Evolutionary conservation across 139 green algal species (phyloP).

Genomic region (Micractinium conductrix): DNA sequence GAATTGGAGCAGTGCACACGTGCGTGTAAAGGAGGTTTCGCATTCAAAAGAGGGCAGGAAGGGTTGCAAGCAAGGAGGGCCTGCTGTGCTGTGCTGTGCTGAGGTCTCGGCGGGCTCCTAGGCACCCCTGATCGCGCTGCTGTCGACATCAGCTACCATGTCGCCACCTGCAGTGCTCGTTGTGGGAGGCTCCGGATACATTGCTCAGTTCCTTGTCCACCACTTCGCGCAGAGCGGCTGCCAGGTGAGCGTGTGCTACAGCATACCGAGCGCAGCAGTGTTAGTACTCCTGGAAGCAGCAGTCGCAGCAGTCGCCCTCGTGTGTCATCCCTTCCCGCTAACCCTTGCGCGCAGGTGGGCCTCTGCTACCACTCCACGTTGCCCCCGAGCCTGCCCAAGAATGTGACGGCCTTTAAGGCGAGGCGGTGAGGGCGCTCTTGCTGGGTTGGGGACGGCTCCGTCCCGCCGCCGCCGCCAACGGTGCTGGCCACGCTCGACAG

Average conservation of each 20-base stretch:
- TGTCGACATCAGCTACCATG: no score
- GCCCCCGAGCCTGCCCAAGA: neutral
- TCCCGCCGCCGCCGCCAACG: neutral
- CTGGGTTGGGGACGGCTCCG: neutral
- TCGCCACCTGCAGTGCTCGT: constrained; percentile 37
- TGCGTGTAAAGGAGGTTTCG: no score
- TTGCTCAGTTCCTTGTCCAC: constrained; percentile 62
- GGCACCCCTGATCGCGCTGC: no score
- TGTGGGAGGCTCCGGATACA: constrained; percentile 55
- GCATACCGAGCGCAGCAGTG: no score
- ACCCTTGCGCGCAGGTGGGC: constrained; percentile 26
- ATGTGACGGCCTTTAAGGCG: neutral
- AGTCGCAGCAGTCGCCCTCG: neutral
- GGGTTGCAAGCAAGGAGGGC: no score
- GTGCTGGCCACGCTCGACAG: neutral
- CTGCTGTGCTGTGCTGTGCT: no score
- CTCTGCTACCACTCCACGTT: constrained; percentile 47
- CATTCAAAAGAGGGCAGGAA: no score
- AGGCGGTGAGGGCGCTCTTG: no score
- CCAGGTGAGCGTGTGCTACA: neutral
- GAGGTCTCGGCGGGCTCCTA: no score
- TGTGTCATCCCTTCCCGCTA: neutral
- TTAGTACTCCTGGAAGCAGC: neutral
- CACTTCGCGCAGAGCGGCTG: constrained; percentile 29
- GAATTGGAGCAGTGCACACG: no score